Evolutionary conservation across 345 rosid genomes (phyloP).

Genomic region (Populus ilicifolia): DNA sequence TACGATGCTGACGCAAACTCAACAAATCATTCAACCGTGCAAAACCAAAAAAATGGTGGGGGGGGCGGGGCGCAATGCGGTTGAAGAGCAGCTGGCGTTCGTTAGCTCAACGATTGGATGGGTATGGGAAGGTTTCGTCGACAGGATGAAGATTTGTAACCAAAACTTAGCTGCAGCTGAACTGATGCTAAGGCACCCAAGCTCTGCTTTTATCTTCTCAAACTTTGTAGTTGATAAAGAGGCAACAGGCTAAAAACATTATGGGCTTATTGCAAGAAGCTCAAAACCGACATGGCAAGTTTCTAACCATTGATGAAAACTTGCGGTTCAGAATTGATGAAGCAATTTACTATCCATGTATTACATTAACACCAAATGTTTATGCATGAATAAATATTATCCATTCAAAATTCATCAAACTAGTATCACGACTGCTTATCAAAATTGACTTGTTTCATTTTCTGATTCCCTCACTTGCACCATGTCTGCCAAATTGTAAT

Average conservation of each 20-base stretch:
- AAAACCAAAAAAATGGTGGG: not conserved
- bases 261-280: too few species aligned
- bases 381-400: too few species aligned
- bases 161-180: slow-evolving; percentile 16
- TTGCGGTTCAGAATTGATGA: too few species aligned
- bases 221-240: not conserved
- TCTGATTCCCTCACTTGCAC: too few species aligned
- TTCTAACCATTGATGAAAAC: not conserved
- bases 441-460: too few species aligned
- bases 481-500: too few species aligned
- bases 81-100: slow-evolving; percentile 64
- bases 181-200: slow-evolving; percentile 28
- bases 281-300: not conserved
- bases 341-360: too few species aligned
- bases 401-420: too few species aligned
- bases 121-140: not conserved
- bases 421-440: too few species aligned
- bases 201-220: not conserved
- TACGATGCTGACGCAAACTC: slow-evolving; percentile 80
- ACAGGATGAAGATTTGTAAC: not conserved
- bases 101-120: slow-evolving; percentile 31
- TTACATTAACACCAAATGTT: too few species aligned
- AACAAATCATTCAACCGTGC: slow-evolving; percentile 71
- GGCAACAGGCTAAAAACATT: too few species aligned
- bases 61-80: slow-evolving; percentile 57